phyloP scores from a whole-genome alignment of 495 filamentous ascomycete genomes.

The Podospora sp. region DNA sequence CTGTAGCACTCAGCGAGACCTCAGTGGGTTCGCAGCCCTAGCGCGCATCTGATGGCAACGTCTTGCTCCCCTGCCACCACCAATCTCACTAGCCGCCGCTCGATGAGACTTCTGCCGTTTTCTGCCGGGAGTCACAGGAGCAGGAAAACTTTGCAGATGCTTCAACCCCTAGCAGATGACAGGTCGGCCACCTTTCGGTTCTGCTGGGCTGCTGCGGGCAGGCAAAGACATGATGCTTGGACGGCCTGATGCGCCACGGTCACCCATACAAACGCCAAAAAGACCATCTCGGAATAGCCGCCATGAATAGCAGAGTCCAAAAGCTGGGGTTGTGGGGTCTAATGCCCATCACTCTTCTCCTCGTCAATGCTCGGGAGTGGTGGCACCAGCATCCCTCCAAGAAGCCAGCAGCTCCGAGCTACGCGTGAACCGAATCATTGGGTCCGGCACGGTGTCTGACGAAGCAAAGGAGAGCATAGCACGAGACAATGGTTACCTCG shows the following conservation, averaged over 20 bases:
- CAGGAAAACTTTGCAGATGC: not conserved
- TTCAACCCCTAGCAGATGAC: not conserved
- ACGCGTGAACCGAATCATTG: not conserved
- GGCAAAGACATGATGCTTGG: not conserved
- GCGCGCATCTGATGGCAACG: conserved; percentile 18
- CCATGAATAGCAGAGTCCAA: not conserved
- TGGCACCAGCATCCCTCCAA: not conserved
- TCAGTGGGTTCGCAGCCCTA: conserved; percentile 9
- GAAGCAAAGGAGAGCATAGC: not conserved
- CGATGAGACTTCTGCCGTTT: conserved; percentile 33
- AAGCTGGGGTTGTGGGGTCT: not conserved
- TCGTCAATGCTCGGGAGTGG: not conserved
- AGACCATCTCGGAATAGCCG: not conserved
- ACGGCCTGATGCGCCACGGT: not conserved
- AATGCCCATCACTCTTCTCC: not conserved
- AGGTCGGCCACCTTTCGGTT: not conserved
- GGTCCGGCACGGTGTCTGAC: not conserved
- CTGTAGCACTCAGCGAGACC: conserved; percentile 17
- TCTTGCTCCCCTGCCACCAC: conserved; percentile 16
- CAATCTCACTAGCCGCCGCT: conserved; percentile 27
- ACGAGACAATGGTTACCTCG: conserved; percentile 2
- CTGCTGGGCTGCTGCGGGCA: not conserved
- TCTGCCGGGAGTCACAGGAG: conserved; percentile 25
- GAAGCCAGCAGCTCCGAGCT: not conserved
- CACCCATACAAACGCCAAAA: not conserved